Percentiles rank a stretch among this genome's conserved stretches.
Evolutionary conservation across 2,329 filamentous ascomycete species (phyloP).

Genomic region (Ascochyta koolunga): DNA sequence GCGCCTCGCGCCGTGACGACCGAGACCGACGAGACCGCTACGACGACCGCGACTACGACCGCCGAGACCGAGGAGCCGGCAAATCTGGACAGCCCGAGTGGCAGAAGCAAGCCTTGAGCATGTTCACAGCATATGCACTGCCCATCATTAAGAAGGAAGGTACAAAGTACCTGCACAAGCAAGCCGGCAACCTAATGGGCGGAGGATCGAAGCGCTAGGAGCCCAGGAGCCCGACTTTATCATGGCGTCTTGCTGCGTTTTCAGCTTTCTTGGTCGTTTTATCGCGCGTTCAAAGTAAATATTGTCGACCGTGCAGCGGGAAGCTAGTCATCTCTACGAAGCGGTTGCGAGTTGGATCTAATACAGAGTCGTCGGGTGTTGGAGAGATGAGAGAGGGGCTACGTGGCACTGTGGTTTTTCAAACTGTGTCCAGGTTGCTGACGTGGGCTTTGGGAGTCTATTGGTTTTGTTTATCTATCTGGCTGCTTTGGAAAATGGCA

Average conservation of each 20-base stretch:
- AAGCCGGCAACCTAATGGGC: constrained; percentile 29
- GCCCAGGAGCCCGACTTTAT: constrained; percentile 6
- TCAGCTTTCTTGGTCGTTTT: neutral
- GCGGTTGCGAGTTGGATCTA: too few relatives aligned
- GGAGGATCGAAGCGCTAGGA: constrained; percentile 11
- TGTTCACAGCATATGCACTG: constrained; percentile 43
- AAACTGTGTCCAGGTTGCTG: too few relatives aligned
- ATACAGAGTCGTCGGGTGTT: too few relatives aligned
- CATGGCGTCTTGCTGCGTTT: constrained; percentile 1
- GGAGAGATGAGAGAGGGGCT: too few relatives aligned
- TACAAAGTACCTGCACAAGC: constrained; percentile 38
- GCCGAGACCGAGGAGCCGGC: constrained; percentile 18
- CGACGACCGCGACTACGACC: constrained; percentile 25
- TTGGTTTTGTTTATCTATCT: too few relatives aligned
- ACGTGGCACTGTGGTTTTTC: too few relatives aligned
- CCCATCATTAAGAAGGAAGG: constrained; percentile 44
- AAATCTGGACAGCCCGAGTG: constrained; percentile 31
- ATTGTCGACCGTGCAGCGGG: too few relatives aligned
- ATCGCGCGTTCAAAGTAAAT: too few relatives aligned
- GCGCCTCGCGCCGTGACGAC: constrained; percentile 25
- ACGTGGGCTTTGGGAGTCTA: too few relatives aligned
- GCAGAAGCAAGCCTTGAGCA: constrained; percentile 39
- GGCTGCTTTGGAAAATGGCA: too few relatives aligned
- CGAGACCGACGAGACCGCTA: constrained; percentile 22
- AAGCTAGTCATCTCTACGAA: too few relatives aligned